Base-by-base conservation (phyloP, 306 rosid genomes). In the Gastrolobium bilobum region DNA sequence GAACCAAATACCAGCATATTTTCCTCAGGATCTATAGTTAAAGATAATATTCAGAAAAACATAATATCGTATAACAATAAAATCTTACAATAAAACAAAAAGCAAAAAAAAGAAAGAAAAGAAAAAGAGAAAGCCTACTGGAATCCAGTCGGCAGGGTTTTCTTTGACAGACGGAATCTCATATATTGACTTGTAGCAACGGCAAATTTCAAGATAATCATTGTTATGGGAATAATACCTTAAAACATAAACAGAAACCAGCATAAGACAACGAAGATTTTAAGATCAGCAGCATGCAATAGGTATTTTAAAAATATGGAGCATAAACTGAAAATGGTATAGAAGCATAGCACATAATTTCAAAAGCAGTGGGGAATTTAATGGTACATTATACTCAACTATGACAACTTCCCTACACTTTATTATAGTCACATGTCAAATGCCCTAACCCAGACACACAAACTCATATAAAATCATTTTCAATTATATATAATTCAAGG, bases 191-290 rank as follows among this genome's bases (percentile, higher is more conserved):
- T 90, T 94, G 56, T 90, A 91, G 92, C 92, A 94, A 37, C 94
- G 94, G 80, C 98, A 91, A 75, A 94, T 94, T 75, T 94, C 98
- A 82, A 94, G 92, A 85, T 94, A 94, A 77, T 94, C 96, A 4
- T 89, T 89, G 86, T 83, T 87, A 73, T 92, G 96, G 10, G 90
- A 86, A 68, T 90, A 87, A 68, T 90, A 94, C 91, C 98, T 94
- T 68, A 53, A 76, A 78, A 38, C 30, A 50, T 7, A 53, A 57
- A 47, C 26, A 72, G 56, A 76, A 62, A 75, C 10, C 67, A 59
- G 65, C 53, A 43, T 62, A 33, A 74, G 83, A 40, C 43, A 70
- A 66, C 6, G n/a, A 42, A 54, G 15, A 54, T 26, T 51, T 50
- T 8, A 71, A 38, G 57, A 62, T 26, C 60, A 59, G 40, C 64